A percentile compares a stretch with the other conserved stretches of the same genome.
phyloP scores from a whole-genome alignment of 179 eudicot genomes.

The Spergularia azorica region DNA sequence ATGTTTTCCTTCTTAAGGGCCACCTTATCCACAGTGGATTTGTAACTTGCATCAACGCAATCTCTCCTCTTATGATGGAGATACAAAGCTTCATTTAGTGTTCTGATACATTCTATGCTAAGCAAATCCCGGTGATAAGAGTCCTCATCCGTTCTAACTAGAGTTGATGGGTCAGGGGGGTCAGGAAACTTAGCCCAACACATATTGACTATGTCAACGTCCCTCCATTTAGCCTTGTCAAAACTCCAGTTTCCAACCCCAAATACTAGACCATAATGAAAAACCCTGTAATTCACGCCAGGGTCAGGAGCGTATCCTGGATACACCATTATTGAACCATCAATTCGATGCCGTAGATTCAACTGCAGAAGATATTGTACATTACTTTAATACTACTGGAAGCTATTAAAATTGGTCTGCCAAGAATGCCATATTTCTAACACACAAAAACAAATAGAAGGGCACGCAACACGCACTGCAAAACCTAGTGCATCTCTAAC shows the following conservation, averaged over 20 bases:
- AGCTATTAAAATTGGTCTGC: slow-evolving; percentile 1
- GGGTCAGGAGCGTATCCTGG: slow-evolving; percentile 74
- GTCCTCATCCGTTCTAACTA: slow-evolving; percentile 49
- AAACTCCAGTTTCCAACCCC: slow-evolving; percentile 88
- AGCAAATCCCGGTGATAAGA: slow-evolving; percentile 55
- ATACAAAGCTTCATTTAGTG: slow-evolving; percentile 69
- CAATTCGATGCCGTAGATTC: slow-evolving; percentile 73
- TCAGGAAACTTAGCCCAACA: slow-evolving; percentile 96
- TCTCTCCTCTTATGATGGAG: slow-evolving; percentile 63
- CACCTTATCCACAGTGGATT: slow-evolving; percentile 28
- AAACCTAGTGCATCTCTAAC: neutral
- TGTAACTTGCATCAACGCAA: slow-evolving; percentile 49
- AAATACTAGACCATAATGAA: slow-evolving; percentile 80
- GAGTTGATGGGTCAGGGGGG: slow-evolving; percentile 71
- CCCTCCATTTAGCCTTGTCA: slow-evolving; percentile 89
- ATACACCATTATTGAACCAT: slow-evolving; percentile 67
- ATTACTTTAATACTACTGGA: neutral
- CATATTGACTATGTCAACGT: slow-evolving; percentile 60
- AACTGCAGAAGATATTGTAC: slow-evolving; percentile 48
- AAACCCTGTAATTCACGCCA: slow-evolving; percentile 67
- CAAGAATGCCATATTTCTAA: neutral
- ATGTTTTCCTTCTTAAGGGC: slow-evolving; percentile 28
- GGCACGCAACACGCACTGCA: neutral
- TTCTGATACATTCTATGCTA: slow-evolving; percentile 77
- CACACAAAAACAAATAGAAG: neutral